These are phyloP conservation scores for Grosmannia serpens DNA, from an alignment of 2,329 filamentous ascomycete species.

Conservation along the genomic window DNA sequence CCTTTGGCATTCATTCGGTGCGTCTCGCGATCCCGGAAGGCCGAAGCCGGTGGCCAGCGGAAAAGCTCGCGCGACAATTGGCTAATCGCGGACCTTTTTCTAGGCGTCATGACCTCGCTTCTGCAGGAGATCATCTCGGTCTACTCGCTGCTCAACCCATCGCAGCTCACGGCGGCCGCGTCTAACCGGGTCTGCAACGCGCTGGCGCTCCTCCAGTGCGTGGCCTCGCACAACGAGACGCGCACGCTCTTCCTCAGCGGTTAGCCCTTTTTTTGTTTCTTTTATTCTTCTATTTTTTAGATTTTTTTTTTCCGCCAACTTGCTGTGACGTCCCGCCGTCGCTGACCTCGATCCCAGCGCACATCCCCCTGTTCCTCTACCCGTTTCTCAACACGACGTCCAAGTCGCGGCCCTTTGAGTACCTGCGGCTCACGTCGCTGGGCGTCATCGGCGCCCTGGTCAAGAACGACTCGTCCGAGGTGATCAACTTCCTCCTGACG, in stretches of 20 bases:
- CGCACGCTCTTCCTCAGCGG: slow-evolving; percentile 87
- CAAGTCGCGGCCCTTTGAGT: slow-evolving; percentile 95
- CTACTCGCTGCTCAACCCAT: slow-evolving; percentile 91
- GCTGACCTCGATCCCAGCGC: slow-evolving; percentile 43
- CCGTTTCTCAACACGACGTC: slow-evolving; percentile 98
- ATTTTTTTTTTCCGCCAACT: no score
- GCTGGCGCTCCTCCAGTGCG: slow-evolving; percentile 87
- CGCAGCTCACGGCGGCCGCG: slow-evolving; percentile 91
- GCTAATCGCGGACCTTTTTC: not conserved
- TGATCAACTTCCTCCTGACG: slow-evolving; percentile 96
- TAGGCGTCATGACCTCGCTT: slow-evolving; percentile 95
- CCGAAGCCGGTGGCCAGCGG: not conserved
- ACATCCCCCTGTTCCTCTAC: slow-evolving; percentile 95
- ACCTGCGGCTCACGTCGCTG: slow-evolving; percentile 86
- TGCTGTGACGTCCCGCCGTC: no score
- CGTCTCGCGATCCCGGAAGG: slow-evolving; percentile 18
- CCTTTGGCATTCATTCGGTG: slow-evolving; percentile 97
- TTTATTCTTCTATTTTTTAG: not conserved
- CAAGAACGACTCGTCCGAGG: slow-evolving; percentile 96
- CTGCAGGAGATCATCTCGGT: slow-evolving; percentile 98
- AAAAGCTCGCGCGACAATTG: not conserved
- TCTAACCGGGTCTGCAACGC: slow-evolving; percentile 97
- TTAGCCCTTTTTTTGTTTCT: slow-evolving; percentile 28
- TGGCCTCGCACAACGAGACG: slow-evolving; percentile 95
- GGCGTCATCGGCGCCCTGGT: slow-evolving; percentile 95